A percentile compares a stretch with the other conserved stretches of the same genome.
phyloP scores from a whole-genome alignment of 768 basidiomycete genomes.

The Serendipita indica region DNA sequence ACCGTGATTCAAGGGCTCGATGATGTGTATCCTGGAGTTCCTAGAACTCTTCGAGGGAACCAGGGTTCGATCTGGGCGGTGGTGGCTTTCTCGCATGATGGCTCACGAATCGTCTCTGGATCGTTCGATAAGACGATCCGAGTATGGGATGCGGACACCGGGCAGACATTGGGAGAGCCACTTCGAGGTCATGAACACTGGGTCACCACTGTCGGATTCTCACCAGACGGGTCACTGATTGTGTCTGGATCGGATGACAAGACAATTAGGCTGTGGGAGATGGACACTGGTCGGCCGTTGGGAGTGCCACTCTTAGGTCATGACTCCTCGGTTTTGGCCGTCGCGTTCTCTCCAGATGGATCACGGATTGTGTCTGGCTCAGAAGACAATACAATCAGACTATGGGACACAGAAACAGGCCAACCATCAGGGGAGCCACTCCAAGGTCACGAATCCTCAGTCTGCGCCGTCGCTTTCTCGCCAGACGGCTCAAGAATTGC shows the following conservation, averaged over 20 bases:
- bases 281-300: not conserved
- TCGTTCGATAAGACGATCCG: not conserved
- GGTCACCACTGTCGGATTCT: not conserved
- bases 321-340: not conserved
- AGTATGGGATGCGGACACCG: not conserved
- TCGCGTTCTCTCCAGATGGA: not conserved
- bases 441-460: not conserved
- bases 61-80: conserved; percentile 10
- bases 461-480: not conserved
- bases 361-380: not conserved
- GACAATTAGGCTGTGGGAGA: not conserved
- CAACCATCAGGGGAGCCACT: not conserved
- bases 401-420: not conserved
- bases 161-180: not conserved
- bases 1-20: not conserved
- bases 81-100: conserved; percentile 25
- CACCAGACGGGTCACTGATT: not conserved
- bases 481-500: not conserved
- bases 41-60: not conserved
- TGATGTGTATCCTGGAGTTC: not conserved
- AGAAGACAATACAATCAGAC: not conserved
- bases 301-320: not conserved
- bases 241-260: not conserved
- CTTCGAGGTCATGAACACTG: not conserved
- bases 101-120: not conserved